Percentiles rank a stretch among this genome's conserved stretches.
Conservation (phyloP, 169 alveolate genomes). For the Cardiosporidium cionae region DNA sequence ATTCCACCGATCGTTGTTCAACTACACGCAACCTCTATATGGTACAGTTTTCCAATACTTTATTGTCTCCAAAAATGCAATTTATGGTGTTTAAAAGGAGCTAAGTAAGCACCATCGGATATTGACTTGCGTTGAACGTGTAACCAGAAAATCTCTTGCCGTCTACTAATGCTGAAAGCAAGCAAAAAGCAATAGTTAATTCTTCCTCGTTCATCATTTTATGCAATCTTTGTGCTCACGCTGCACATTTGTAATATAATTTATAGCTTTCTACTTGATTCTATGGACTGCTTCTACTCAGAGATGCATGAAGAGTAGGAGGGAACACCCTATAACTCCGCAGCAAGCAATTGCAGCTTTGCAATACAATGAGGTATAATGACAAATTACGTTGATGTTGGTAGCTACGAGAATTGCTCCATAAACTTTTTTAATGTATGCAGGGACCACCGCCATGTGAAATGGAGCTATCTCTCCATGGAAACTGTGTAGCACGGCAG, state of each 20-base stretch:
- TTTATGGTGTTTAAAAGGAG: too few relatives aligned
- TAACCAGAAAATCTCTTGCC: too few relatives aligned
- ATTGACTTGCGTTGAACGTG: too few relatives aligned
- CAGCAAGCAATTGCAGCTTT: neutral
- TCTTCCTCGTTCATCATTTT: too few relatives aligned
- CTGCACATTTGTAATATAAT: neutral
- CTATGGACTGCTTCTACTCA: too few relatives aligned
- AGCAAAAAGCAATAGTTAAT: too few relatives aligned
- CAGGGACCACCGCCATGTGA: conserved; percentile 27
- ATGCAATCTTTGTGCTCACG: neutral
- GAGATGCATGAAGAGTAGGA: neutral
- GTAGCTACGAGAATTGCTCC: neutral
- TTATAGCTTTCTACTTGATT: neutral
- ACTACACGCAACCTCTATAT: conserved; percentile 18
- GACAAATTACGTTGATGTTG: too few relatives aligned
- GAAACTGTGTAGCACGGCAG: conserved; percentile 27
- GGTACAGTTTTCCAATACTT: too few relatives aligned
- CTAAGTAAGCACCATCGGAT: too few relatives aligned
- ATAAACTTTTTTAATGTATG: neutral
- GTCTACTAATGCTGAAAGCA: too few relatives aligned
- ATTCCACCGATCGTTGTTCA: conserved; percentile 12
- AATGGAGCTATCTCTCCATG: conserved; percentile 34
- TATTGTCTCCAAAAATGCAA: too few relatives aligned
- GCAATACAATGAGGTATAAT: neutral
- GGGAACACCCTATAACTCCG: neutral